Percentiles rank a stretch among this genome's conserved stretches.
Conservation (phyloP, 345 rosid species). For the Murraya paniculata region DNA sequence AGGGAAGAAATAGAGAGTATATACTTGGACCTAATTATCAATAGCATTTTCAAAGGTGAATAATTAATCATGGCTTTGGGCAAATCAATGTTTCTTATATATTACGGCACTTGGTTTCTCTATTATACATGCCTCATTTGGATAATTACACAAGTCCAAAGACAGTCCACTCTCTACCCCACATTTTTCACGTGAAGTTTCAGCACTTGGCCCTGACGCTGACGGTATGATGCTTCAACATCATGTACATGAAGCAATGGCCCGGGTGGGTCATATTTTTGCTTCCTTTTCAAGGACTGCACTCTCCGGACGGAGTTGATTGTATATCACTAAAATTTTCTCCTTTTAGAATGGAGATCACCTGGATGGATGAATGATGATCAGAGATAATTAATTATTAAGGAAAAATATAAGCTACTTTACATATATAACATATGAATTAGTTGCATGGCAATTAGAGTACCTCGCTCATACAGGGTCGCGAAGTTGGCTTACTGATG, state of each 20-base stretch:
- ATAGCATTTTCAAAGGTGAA: no score
- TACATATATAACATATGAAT: background rate
- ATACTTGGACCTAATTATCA: no score
- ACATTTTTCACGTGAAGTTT: background rate
- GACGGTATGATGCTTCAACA: background rate
- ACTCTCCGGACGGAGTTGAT: conserved; percentile 24
- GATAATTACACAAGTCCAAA: background rate
- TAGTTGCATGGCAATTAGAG: no score
- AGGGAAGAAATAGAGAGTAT: no score
- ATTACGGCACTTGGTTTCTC: background rate
- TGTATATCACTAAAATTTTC: conserved; percentile 27
- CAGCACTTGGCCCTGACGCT: background rate
- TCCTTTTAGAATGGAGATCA: conserved; percentile 41
- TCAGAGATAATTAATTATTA: background rate
- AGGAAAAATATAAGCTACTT: background rate
- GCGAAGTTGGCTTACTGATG: conserved; percentile 19
- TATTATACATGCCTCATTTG: background rate
- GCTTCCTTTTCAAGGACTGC: background rate
- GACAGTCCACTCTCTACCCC: background rate
- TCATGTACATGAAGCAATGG: background rate
- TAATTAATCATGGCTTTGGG: background rate
- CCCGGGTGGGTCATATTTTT: background rate
- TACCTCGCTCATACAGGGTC: conserved; percentile 35
- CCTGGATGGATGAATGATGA: conserved; percentile 18
- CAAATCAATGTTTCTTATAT: background rate